Percentiles rank a stretch among this genome's conserved stretches.
Evolutionary conservation across 73 alveolate genomes (phyloP).

Genomic region (Paramecium sexaurelia): DNA sequence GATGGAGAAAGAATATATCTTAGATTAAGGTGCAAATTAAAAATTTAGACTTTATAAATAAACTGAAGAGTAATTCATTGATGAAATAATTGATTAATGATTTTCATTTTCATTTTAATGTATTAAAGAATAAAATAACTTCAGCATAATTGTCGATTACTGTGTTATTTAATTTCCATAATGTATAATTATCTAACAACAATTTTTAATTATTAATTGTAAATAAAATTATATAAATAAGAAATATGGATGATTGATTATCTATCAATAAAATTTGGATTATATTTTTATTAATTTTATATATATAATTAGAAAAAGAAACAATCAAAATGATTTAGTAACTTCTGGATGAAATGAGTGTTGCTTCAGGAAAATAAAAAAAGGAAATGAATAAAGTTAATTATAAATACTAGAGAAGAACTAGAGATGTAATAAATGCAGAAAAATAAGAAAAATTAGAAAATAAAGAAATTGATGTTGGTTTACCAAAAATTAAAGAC

Average conservation of each 20-base stretch:
- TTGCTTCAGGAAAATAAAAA: neutral
- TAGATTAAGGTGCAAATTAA: neutral
- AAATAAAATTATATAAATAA: no score
- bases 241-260: no score
- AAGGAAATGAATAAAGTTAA: constrained; percentile 12
- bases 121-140: constrained; percentile 63
- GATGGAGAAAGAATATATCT: neutral
- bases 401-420: constrained; percentile 30
- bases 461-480: constrained; percentile 46
- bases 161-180: constrained; percentile 67
- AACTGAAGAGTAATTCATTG: neutral
- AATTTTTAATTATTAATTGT: no score
- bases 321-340: constrained; percentile 31
- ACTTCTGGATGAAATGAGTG: constrained; percentile 24
- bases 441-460: constrained; percentile 50
- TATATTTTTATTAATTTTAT: neutral
- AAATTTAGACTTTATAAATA: neutral
- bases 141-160: constrained; percentile 71
- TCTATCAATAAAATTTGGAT: neutral
- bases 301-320: neutral
- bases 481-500: constrained; percentile 37
- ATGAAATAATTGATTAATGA: neutral
- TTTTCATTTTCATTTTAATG: neutral
- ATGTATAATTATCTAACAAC: no score
- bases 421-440: constrained; percentile 33